Conservation (phyloP, 345 rosid species). For the Populus ilicifolia region DNA sequence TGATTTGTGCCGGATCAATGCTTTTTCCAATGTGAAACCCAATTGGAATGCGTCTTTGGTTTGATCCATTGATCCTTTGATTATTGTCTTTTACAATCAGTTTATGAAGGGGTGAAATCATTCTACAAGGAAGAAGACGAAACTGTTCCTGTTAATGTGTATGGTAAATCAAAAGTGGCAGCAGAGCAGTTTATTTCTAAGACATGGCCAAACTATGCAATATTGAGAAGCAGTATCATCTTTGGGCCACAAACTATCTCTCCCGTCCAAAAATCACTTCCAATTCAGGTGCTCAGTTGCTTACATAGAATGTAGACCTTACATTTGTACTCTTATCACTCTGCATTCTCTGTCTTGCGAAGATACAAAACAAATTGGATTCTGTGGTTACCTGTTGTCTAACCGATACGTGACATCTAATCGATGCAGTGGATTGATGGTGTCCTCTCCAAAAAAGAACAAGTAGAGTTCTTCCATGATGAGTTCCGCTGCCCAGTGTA, state of each 20-base stretch:
- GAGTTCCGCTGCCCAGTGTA: constrained; percentile 90
- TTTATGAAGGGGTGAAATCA: constrained; percentile 79
- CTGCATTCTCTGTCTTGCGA: not conserved
- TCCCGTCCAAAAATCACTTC: constrained; percentile 83
- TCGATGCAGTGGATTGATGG: constrained; percentile 77
- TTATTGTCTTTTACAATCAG: constrained; percentile 28
- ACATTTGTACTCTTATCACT: not conserved
- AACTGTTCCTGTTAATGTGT: constrained; percentile 65
- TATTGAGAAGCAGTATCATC: constrained; percentile 85
- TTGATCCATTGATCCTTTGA: not conserved
- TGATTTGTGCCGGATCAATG: not conserved
- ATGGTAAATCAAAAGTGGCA: constrained; percentile 83
- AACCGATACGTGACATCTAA: not conserved
- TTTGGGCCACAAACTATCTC: constrained; percentile 80
- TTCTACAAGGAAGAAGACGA: constrained; percentile 92
- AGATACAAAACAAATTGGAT: not conserved
- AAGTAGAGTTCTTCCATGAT: constrained; percentile 65
- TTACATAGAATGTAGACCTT: not conserved
- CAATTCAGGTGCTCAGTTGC: constrained; percentile 56
- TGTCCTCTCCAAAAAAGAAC: constrained; percentile 62
- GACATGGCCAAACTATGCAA: constrained; percentile 59
- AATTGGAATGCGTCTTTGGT: not conserved
- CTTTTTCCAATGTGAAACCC: not conserved
- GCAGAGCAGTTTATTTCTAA: constrained; percentile 66
- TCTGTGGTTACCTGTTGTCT: not conserved